Conservation (phyloP, 2,329 filamentous ascomycete species). For the Pestalotiopsis sp. region DNA sequence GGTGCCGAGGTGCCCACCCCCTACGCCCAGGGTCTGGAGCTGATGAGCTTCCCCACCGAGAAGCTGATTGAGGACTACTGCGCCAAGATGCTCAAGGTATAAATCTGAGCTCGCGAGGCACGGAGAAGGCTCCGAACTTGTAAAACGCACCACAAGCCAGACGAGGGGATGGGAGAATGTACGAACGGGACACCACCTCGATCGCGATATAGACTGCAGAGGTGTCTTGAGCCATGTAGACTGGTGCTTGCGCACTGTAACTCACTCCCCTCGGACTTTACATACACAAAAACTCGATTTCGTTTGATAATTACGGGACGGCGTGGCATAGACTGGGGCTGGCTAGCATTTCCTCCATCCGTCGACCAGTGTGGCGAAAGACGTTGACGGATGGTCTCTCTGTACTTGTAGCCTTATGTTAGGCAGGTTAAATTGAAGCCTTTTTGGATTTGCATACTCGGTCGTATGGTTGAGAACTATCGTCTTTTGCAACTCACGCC, state of each 20-base stretch:
- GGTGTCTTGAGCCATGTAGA: background rate
- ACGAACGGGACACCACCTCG: background rate
- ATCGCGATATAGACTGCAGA: conserved; percentile 3
- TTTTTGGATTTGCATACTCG: background rate
- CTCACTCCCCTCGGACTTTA: background rate
- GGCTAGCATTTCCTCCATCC: conserved; percentile 1
- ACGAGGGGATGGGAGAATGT: background rate
- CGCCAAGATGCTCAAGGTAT: conserved; percentile 73
- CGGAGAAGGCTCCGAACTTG: conserved; percentile 1
- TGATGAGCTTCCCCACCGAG: conserved; percentile 94
- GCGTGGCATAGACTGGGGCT: conserved; percentile 9
- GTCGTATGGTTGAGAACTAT: background rate
- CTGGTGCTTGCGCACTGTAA: background rate
- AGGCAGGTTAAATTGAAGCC: conserved; percentile 9
- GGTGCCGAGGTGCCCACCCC: conserved; percentile 97
- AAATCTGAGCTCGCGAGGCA: conserved; percentile 7
- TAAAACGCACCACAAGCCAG: background rate
- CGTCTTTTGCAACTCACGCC: too few relatives aligned
- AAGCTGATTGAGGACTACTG: conserved; percentile 83
- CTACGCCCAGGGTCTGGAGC: conserved; percentile 89
- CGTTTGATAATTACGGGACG: conserved; percentile 10
- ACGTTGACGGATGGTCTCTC: conserved; percentile 1
- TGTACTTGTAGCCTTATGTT: conserved; percentile 14
- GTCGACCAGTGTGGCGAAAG: background rate
- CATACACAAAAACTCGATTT: conserved; percentile 11